These are phyloP conservation scores for Trichoderma arundinaceum DNA, from an alignment of 2,329 filamentous ascomycete species.

Conservation along the genomic window DNA sequence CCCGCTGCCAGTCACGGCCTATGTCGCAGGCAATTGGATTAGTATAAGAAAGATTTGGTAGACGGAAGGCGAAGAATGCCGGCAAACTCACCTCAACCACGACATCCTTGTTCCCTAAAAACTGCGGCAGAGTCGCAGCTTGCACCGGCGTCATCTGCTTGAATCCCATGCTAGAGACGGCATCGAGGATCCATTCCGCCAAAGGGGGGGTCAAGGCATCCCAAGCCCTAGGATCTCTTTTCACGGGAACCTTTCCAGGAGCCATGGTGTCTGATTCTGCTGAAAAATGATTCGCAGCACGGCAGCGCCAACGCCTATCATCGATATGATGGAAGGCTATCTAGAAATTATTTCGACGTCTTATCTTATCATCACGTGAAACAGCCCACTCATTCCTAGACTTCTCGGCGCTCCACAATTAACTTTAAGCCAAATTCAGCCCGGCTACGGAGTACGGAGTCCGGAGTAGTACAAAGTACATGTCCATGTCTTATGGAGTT, in stretches of 20 bases:
- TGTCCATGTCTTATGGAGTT: too few relatives aligned
- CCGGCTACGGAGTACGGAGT: too few relatives aligned
- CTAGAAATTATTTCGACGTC: conserved; percentile 28
- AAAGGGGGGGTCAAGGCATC: conserved; percentile 47
- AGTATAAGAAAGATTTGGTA: not conserved
- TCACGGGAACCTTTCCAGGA: conserved; percentile 43
- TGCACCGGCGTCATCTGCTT: conserved; percentile 92
- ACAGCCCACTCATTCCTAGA: not conserved
- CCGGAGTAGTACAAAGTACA: too few relatives aligned
- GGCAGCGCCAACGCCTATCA: not conserved
- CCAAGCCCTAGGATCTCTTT: conserved; percentile 57
- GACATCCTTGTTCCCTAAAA: conserved; percentile 88
- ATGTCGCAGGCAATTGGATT: not conserved
- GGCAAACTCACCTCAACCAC: conserved; percentile 72
- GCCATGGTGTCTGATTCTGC: conserved; percentile 40
- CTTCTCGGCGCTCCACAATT: not conserved
- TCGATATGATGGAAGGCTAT: conserved; percentile 4
- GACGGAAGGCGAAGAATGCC: not conserved
- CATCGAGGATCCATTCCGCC: conserved; percentile 80
- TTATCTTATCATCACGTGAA: conserved; percentile 46
- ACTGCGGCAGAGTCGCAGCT: conserved; percentile 85
- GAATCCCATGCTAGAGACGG: conserved; percentile 84
- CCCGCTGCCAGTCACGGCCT: conserved; percentile 87
- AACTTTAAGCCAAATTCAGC: not conserved
- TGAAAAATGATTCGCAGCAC: not conserved